Evolutionary conservation across 1,139 yeast species (phyloP).

Genomic region (Debaryomyces subglobosus): DNA sequence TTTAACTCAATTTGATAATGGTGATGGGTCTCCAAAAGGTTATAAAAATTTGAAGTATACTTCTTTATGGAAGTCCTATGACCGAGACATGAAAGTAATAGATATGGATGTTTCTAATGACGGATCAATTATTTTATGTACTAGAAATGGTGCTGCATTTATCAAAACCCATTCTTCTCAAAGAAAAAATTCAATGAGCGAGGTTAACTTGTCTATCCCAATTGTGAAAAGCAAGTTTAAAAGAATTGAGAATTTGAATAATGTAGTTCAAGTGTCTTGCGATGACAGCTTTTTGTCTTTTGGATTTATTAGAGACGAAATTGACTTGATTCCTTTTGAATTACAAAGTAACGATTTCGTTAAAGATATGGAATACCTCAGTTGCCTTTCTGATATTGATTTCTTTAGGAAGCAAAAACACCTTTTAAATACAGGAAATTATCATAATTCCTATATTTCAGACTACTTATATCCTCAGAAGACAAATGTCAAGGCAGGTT

Average conservation of each 20-base stretch:
- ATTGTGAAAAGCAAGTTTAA: conserved; percentile 51
- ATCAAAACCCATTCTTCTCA: conserved; percentile 26
- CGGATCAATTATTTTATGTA: conserved; percentile 70
- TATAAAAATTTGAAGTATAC: conserved; percentile 38
- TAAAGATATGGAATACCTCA: conserved; percentile 52
- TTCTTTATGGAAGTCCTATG: conserved; percentile 57
- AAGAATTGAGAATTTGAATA: conserved; percentile 55
- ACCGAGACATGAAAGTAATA: conserved; percentile 48
- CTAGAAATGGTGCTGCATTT: conserved; percentile 68
- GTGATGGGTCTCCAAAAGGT: conserved; percentile 26
- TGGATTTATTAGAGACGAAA: conserved; percentile 68
- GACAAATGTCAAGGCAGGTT: conserved; percentile 12
- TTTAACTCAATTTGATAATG: conserved; percentile 19
- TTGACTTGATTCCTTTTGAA: conserved; percentile 54
- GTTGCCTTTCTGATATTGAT: conserved; percentile 40
- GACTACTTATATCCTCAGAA: conserved; percentile 30
- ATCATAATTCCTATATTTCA: conserved; percentile 26
- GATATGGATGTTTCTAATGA: conserved; percentile 72
- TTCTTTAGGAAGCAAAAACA: conserved; percentile 39
- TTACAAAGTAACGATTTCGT: conserved; percentile 46
- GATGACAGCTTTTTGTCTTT: conserved; percentile 71
- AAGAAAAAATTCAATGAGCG: conserved; percentile 39
- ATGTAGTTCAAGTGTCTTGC: conserved; percentile 61
- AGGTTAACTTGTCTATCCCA: conserved; percentile 27
- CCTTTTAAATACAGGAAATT: conserved; percentile 26